These are phyloP conservation scores for Rosa multiflora DNA, from an alignment of 306 rosid species.

Conservation along the genomic window DNA sequence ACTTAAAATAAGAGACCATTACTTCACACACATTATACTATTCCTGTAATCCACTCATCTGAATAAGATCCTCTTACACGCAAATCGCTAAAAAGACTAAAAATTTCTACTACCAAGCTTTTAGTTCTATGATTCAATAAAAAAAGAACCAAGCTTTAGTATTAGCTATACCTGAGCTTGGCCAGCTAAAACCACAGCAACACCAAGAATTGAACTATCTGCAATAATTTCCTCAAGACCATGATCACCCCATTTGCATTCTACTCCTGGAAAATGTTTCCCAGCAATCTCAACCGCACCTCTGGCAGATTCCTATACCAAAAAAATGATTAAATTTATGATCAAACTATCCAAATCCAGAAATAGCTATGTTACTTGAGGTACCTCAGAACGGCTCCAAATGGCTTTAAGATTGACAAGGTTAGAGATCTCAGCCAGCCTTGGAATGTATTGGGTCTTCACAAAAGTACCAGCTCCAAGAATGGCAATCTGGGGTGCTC, in stretches of 20 bases:
- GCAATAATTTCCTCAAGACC: slow-evolving; percentile 67
- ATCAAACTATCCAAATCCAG: background rate
- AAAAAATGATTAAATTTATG: background rate
- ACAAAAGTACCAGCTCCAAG: slow-evolving; percentile 89
- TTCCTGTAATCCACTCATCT: background rate
- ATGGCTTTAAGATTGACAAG: slow-evolving; percentile 67
- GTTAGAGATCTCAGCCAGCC: slow-evolving; percentile 75
- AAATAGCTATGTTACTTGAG: background rate
- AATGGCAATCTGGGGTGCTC: slow-evolving; percentile 61
- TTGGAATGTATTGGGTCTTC: slow-evolving; percentile 75
- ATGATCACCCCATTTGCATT: slow-evolving; percentile 71
- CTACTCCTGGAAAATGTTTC: slow-evolving; percentile 26
- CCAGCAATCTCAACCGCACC: slow-evolving; percentile 61
- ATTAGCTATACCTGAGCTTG: slow-evolving; percentile 65
- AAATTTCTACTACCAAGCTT: background rate
- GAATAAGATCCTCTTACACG: background rate
- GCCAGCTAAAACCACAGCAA: slow-evolving; percentile 89
- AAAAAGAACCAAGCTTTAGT: background rate
- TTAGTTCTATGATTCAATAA: background rate
- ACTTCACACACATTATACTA: background rate
- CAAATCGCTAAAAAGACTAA: background rate
- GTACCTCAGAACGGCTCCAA: slow-evolving; percentile 87
- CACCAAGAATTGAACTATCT: slow-evolving; percentile 66
- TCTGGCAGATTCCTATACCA: slow-evolving; percentile 60
- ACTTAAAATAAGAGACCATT: background rate